Evolutionary conservation across 768 basidiomycete species (phyloP), one percentile per base, ranked within the genome.

Genomic region (Pleurotus pulmonarius): DNA sequence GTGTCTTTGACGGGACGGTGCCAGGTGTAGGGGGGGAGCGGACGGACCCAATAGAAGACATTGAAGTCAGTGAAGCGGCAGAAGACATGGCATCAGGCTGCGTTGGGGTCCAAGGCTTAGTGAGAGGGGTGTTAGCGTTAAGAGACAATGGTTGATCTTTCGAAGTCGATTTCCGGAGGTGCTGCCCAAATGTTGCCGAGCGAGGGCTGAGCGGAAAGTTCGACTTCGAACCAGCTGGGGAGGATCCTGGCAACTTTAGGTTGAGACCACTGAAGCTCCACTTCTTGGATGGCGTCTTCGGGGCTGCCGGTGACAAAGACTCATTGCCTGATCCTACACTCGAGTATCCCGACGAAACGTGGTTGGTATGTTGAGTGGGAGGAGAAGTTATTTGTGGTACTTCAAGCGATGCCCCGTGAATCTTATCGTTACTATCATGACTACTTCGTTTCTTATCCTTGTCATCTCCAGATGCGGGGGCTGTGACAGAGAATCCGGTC

Each of bases 201-300:
- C 86, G 83, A 16, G 88, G 87, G 63, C 88, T 90, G 52, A 85
- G 67, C 11, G 86, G 80, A 58, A 85, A 82, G 15, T 74, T 69
- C 26, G 84, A 74, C 60, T 83, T 72, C 71, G 66, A 71, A 54
- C 51, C 63, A 66, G 24, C 69, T 53, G 85, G 82, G 41, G 80
- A 77, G 15, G 76, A 77, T 16, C 85, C 85, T 48, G 87, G 84
- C 49, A 91, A 70, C 66, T 82, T 90, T 68, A 90, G 80, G 61
- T 89, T 91, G 3, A 94, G 73, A 20, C 89, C 90, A n/a, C 90
- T 89, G 69, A 95, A 90, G 67, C 92, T 94, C 93, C 93, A 95
- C 70, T 95, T 95, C 81, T 94, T 94, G n/a, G 90, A 92, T 34
- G 92, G 92, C 2, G 90, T 89, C 73, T 90, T 90, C 51, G 79